Conservation (phyloP, 2,329 filamentous ascomycete species). For the Xylariaceae sp. region DNA sequence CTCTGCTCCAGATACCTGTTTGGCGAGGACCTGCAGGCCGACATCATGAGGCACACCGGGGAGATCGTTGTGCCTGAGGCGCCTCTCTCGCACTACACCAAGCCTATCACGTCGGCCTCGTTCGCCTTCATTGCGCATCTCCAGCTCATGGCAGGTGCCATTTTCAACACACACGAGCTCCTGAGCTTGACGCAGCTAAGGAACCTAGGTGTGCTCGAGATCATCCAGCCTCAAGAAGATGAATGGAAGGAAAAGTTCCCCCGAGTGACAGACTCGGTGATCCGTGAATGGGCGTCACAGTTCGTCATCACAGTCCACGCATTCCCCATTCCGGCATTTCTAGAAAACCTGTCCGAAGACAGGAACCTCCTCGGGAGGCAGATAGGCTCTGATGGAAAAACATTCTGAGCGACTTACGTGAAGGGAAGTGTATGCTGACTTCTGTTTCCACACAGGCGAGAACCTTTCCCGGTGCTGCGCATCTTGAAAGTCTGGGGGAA, state of each 20-base stretch:
- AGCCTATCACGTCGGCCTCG: slow-evolving; percentile 28
- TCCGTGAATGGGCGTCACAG: slow-evolving; percentile 37
- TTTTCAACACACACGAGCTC: slow-evolving; percentile 29
- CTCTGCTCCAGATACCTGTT: no score
- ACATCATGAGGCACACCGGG: no score
- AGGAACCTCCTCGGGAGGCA: no score
- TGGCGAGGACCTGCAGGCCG: no score
- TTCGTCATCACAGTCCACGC: no score
- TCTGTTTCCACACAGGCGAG: no score
- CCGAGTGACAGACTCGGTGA: slow-evolving; percentile 35
- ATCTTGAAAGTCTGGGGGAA: slow-evolving; percentile 39
- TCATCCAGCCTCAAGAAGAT: slow-evolving; percentile 31
- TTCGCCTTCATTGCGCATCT: slow-evolving; percentile 24
- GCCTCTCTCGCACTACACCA: slow-evolving; percentile 27
- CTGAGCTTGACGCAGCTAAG: slow-evolving; percentile 32
- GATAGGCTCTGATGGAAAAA: no score
- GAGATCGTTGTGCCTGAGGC: no score
- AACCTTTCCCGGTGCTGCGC: slow-evolving; percentile 39
- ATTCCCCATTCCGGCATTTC: no score
- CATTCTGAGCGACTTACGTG: no score
- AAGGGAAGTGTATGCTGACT: no score
- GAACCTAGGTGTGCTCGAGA: slow-evolving; percentile 41
- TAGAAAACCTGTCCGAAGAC: no score
- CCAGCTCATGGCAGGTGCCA: slow-evolving; percentile 9
- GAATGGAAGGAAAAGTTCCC: slow-evolving; percentile 24